phyloP scores from a whole-genome alignment of 129 eudicot species.

The Glebionis coronaria region DNA sequence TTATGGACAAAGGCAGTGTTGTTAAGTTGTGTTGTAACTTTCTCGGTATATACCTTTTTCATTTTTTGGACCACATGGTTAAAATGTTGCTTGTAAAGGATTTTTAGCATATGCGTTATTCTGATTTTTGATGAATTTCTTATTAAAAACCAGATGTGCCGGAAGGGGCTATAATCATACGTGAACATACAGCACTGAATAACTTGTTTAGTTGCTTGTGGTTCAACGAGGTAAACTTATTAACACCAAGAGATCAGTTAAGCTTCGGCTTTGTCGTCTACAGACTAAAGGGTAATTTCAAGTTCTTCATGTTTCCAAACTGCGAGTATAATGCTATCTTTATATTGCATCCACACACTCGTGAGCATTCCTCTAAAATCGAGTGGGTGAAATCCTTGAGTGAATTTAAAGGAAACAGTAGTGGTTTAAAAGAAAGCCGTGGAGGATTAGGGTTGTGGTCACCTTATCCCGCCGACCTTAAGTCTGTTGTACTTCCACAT shows the following conservation, averaged over 20 bases:
- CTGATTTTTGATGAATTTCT: background rate
- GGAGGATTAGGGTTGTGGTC: slow-evolving; percentile 98
- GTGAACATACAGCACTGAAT: slow-evolving; percentile 77
- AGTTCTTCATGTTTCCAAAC: slow-evolving; percentile 85
- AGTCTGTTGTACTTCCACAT: slow-evolving; percentile 74
- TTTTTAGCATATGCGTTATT: too few species aligned
- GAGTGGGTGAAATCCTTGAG: slow-evolving; percentile 88
- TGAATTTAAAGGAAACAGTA: slow-evolving; percentile 66
- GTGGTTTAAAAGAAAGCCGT: slow-evolving; percentile 67
- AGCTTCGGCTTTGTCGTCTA: slow-evolving; percentile 96
- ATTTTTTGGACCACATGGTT: background rate
- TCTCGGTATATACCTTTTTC: background rate
- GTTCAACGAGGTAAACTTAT: slow-evolving; percentile 97
- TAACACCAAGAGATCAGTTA: slow-evolving; percentile 95
- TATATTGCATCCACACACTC: slow-evolving; percentile 77
- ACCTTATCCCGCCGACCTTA: slow-evolving; percentile 84
- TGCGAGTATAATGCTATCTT: slow-evolving; percentile 89
- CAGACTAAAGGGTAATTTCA: slow-evolving; percentile 60
- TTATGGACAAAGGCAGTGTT: background rate
- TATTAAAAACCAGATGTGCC: slow-evolving; percentile 69
- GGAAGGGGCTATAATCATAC: slow-evolving; percentile 91
- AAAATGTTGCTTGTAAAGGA: background rate
- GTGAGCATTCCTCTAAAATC: slow-evolving; percentile 95
- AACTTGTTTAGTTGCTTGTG: slow-evolving; percentile 89
- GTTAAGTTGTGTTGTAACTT: background rate